Evolutionary conservation across 2,329 filamentous ascomycete genomes (phyloP).

Genomic region (Colletotrichum navitas): DNA sequence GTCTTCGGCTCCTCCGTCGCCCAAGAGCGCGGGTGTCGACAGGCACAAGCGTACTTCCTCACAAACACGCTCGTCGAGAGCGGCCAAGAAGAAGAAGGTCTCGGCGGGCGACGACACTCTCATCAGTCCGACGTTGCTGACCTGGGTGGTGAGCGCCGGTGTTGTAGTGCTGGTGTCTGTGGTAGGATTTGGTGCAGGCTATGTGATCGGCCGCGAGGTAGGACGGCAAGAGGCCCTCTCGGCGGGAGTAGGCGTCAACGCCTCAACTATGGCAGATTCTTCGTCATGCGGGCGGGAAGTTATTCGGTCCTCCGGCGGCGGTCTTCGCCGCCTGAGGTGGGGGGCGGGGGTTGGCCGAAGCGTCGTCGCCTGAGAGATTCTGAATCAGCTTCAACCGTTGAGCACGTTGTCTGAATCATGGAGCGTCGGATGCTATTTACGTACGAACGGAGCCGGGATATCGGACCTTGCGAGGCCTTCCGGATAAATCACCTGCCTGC

Average conservation of each 20-base stretch:
- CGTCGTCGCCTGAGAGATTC: constrained; percentile 57
- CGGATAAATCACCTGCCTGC: not conserved
- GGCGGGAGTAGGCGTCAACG: constrained; percentile 58
- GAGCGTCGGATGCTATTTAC: constrained; percentile 39
- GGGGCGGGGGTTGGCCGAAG: constrained; percentile 63
- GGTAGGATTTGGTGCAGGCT: constrained; percentile 77
- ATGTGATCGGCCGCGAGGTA: constrained; percentile 76
- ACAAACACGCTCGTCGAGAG: constrained; percentile 54
- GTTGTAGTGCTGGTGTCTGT: constrained; percentile 77
- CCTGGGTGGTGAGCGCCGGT: constrained; percentile 75
- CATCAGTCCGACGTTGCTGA: constrained; percentile 71
- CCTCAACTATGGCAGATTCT: constrained; percentile 56
- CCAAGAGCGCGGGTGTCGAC: constrained; percentile 50
- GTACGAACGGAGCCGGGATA: constrained; percentile 30
- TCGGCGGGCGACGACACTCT: constrained; percentile 53
- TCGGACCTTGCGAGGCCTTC: not conserved
- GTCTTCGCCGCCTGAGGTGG: constrained; percentile 67
- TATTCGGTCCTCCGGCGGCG: constrained; percentile 63
- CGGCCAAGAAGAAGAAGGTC: constrained; percentile 72
- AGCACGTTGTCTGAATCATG: constrained; percentile 32
- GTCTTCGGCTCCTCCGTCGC: constrained; percentile 42
- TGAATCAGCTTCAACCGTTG: constrained; percentile 19
- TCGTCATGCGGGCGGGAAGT: constrained; percentile 67
- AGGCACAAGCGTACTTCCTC: constrained; percentile 64
- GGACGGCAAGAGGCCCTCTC: constrained; percentile 70